Conservation (phyloP, 106 monocot species). For the Agapanthus africanus region DNA sequence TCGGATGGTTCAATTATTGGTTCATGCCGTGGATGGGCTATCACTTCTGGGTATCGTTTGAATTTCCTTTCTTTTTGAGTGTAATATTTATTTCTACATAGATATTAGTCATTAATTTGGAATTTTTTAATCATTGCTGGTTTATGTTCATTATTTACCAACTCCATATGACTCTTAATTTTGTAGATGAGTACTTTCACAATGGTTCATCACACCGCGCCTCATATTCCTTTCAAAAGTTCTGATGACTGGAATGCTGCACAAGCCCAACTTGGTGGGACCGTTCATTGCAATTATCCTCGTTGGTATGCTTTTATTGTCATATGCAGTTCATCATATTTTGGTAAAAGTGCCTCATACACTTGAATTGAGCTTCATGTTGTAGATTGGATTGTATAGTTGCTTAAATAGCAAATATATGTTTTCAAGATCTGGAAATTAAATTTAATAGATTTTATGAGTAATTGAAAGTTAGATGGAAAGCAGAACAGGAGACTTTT, state of each 20-base stretch:
- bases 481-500: background rate
- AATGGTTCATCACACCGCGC: constrained; percentile 97
- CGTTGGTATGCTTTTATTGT: constrained; percentile 48
- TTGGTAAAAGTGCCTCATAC: background rate
- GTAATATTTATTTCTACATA: background rate
- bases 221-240: constrained; percentile 89
- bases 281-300: constrained; percentile 87
- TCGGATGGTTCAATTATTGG: constrained; percentile 97
- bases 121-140: constrained; percentile 1
- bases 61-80: background rate
- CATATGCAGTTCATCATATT: background rate
- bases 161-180: constrained; percentile 9
- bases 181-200: constrained; percentile 93
- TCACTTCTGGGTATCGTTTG: constrained; percentile 82
- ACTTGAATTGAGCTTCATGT: background rate
- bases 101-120: background rate
- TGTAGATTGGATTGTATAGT: background rate
- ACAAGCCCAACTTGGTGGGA: constrained; percentile 82
- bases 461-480: background rate
- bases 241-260: constrained; percentile 87
- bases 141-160: background rate
- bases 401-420: background rate
- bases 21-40: constrained; percentile 87
- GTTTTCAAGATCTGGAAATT: background rate
- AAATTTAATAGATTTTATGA: background rate